These are phyloP conservation scores for Triticum turgidum DNA, from an alignment of 176 grass and related monocot species.

Conservation along the genomic window DNA sequence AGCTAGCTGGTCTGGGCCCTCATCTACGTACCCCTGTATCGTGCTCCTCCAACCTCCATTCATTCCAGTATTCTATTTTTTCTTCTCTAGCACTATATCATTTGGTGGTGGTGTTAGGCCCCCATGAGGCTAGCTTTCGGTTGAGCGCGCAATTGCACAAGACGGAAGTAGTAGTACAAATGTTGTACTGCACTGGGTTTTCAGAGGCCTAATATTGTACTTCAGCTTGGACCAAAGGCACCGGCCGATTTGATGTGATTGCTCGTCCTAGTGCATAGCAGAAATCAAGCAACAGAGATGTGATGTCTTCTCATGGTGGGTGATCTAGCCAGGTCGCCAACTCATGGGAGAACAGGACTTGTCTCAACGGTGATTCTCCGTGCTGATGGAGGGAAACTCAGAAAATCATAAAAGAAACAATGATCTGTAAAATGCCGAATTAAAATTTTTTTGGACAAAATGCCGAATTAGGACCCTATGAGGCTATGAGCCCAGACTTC, in stretches of 20 bases:
- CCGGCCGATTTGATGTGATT: neutral
- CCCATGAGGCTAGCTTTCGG: neutral
- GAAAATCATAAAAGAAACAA: too few relatives aligned
- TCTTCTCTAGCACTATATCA: neutral
- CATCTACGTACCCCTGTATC: neutral
- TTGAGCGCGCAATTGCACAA: neutral
- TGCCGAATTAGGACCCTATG: too few relatives aligned
- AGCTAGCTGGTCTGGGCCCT: neutral
- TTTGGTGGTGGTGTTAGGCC: slow-evolving; percentile 12
- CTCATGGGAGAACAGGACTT: neutral
- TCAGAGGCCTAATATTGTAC: neutral
- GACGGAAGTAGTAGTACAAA: neutral
- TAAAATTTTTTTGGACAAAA: too few relatives aligned
- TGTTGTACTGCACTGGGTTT: neutral
- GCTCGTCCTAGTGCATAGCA: neutral
- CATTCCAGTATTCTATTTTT: neutral
- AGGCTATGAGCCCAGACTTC: too few relatives aligned
- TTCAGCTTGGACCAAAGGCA: neutral
- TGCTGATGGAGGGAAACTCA: neutral
- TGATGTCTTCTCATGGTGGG: neutral
- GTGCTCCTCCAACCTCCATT: neutral
- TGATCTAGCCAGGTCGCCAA: neutral
- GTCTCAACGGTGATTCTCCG: neutral
- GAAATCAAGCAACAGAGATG: neutral
- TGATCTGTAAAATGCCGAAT: too few relatives aligned